Evolutionary conservation across 2,329 filamentous ascomycete species (phyloP).

Genomic region (Pleomassaria siparia): DNA sequence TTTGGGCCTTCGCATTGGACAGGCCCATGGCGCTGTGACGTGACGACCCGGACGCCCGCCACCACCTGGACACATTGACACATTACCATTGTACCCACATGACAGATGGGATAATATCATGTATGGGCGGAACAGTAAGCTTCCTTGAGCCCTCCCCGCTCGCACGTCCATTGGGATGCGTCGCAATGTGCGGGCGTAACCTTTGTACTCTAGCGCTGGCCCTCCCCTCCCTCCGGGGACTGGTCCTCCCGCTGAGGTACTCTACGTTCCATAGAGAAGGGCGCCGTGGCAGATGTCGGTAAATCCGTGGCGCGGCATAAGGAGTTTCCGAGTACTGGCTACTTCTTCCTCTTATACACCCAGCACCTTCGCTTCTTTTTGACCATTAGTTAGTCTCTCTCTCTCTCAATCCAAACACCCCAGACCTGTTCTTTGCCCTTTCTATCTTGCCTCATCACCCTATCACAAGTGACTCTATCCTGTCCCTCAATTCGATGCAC

Average conservation of each 20-base stretch:
- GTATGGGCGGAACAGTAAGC: conserved; percentile 11
- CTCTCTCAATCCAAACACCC: no score
- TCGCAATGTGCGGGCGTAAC: conserved; percentile 8
- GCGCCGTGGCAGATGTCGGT: conserved; percentile 8
- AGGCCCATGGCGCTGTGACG: conserved; percentile 10
- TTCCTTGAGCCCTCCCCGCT: conserved; percentile 7
- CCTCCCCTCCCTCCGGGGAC: no score
- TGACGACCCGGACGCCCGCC: conserved; percentile 10
- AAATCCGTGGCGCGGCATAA: conserved; percentile 26
- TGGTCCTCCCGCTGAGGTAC: conserved; percentile 8
- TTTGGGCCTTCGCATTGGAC: conserved; percentile 9
- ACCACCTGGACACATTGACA: no score
- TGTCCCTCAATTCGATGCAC: conserved; percentile 9
- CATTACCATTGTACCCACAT: conserved; percentile 4
- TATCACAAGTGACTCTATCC: background rate
- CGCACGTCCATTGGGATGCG: conserved; percentile 8
- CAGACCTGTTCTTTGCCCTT: no score
- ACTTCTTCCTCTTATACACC: conserved; percentile 10
- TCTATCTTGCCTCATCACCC: conserved; percentile 9
- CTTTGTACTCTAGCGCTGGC: conserved; percentile 4
- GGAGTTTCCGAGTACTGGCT: conserved; percentile 17
- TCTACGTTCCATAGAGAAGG: conserved; percentile 17
- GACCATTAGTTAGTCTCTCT: background rate
- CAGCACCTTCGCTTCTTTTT: conserved; percentile 3
- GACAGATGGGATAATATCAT: no score